Evolutionary conservation across 192 early-diverging fungal species (phyloP), one percentile per base, ranked within the genome.

Genomic region (Allomyces macrogynus): DNA sequence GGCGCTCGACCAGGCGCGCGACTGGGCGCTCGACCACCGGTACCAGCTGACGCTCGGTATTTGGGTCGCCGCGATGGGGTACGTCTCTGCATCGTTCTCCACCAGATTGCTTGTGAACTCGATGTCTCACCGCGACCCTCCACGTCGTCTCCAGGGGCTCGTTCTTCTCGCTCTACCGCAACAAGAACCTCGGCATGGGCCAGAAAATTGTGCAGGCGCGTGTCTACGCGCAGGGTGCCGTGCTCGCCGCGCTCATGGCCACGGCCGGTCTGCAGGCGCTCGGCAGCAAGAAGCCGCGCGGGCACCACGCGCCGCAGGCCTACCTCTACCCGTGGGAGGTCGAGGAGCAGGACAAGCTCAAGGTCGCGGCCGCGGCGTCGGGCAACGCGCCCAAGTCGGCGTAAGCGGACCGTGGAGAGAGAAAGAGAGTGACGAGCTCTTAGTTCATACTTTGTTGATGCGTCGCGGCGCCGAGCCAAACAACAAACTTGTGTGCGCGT

Each of bases 151-250:
- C 60, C 5, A 23, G 60, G 0, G 61, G 24, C 2, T 25, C 23
- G 3, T 16, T 23, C n/a, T 25, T 23, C 22, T 23, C 23, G 61
- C 61, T 23, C 20, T 57, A 20, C 49, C 49, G 49, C 16, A 57
- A 57, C 49, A 14, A n/a, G 16, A 57, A 81, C 24, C 75, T 87
- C 67, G 71, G 75, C 1, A 69, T 68, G 8, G 73, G 80, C n/a
- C 84, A 87, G 67, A 85, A 85, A 65, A 42, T 81, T 2, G 84
- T 85, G 2, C 84, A 87, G 67, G 85, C 85, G 0, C 79, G 85
- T 67, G 83, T 87, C 81, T 85, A 84, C 69, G 80, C 85, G 8
- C 85, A 87, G 74, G 73, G 75, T 10, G 77, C 81, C 61, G 85
- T 83, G 25, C 73, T 87, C 63, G 70, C 77, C 20, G 81, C 80